These are phyloP conservation scores for Botrytis deweyae DNA, from an alignment of 2,329 filamentous ascomycete species.

Conservation along the genomic window DNA sequence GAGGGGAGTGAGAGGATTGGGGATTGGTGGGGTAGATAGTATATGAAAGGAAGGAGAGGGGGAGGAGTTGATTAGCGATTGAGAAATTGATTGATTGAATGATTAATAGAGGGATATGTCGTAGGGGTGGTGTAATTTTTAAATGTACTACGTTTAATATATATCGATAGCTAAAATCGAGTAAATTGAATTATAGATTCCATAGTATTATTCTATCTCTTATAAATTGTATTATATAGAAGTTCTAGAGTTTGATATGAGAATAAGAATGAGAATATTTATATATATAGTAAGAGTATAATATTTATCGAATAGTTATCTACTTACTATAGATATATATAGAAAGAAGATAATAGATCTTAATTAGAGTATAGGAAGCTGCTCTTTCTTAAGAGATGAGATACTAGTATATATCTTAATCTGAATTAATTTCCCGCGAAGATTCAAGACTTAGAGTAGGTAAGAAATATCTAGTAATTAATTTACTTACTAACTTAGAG, in stretches of 20 bases:
- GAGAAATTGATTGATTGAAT: background rate
- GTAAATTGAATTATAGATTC: too few species aligned
- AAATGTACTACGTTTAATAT: too few species aligned
- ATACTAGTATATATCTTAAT: too few species aligned
- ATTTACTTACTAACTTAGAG: accelerated
- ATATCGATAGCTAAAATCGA: too few species aligned
- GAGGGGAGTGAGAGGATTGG: background rate
- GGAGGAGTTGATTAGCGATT: background rate
- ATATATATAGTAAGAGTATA: background rate
- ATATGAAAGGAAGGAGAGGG: background rate
- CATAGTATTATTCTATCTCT: too few species aligned
- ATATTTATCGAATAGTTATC: background rate
- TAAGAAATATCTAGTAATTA: background rate
- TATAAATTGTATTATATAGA: accelerated
- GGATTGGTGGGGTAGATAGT: background rate
- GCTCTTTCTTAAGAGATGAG: too few species aligned
- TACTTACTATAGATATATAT: background rate
- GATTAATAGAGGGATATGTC: too few species aligned
- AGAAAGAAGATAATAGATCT: background rate
- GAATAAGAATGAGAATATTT: too few species aligned
- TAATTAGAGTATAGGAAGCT: background rate
- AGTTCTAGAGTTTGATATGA: accelerated
- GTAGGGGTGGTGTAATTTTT: too few species aligned
- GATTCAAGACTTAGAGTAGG: accelerated
- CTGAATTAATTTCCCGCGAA: too few species aligned